Evolutionary conservation across 2,329 filamentous ascomycete species (phyloP).

Genomic region (Alternaria alternata): DNA sequence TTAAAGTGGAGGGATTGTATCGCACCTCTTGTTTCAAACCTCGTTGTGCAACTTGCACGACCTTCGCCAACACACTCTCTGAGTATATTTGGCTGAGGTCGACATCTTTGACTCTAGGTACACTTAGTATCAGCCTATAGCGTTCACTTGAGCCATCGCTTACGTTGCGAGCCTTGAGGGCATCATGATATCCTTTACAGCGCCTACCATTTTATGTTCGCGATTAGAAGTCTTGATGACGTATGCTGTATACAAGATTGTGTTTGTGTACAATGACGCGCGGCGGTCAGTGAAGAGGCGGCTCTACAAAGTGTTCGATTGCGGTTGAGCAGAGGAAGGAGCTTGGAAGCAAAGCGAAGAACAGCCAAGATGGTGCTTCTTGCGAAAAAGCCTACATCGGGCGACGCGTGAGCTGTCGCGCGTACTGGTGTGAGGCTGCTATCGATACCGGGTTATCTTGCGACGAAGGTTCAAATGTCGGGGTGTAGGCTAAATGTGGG

Average conservation of each 20-base stretch:
- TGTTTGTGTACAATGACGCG: background rate
- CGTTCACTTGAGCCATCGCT: background rate
- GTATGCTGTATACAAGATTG: background rate
- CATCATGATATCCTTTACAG: background rate
- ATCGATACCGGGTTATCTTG: slow-evolving; percentile 34
- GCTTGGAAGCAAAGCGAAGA: slow-evolving; percentile 3
- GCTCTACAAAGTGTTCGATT: background rate
- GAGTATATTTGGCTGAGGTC: slow-evolving; percentile 40
- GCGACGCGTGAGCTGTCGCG: slow-evolving; percentile 7
- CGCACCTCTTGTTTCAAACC: slow-evolving; percentile 35
- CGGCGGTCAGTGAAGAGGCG: background rate
- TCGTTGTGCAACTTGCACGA: slow-evolving; percentile 45
- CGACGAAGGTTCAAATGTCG: slow-evolving; percentile 11
- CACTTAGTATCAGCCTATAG: background rate
- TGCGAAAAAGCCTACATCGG: background rate
- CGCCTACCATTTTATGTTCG: slow-evolving; percentile 11
- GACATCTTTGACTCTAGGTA: slow-evolving; percentile 32
- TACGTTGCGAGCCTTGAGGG: slow-evolving; percentile 16
- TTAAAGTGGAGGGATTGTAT: background rate
- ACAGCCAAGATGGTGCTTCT: slow-evolving; percentile 5
- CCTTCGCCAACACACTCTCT: slow-evolving; percentile 42
- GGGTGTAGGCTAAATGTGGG: slow-evolving; percentile 24
- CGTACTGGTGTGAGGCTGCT: slow-evolving; percentile 16
- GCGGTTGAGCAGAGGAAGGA: background rate
- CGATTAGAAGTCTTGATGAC: background rate